Base-by-base conservation (phyloP, 2,329 filamentous ascomycete species). In the Neofusicoccum kwambonambiense region DNA sequence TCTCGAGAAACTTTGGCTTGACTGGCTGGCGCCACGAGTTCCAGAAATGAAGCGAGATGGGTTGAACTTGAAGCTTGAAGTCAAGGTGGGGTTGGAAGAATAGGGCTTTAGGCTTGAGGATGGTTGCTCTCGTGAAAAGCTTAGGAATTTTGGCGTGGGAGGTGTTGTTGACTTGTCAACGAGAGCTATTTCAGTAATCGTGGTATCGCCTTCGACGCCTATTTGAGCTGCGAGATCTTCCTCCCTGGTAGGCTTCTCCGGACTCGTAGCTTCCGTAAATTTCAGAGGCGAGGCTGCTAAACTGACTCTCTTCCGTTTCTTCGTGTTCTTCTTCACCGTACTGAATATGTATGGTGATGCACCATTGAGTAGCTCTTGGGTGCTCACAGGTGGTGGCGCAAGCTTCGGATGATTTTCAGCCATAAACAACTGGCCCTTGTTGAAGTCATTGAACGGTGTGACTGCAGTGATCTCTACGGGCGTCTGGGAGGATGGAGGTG, bases 361-460 rank as follows among this genome's bases (percentile, higher is more conserved):
- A 68, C 74, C 77, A 31, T 75, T 73, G 52, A 82, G 75, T 8
- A 83, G 69, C 15, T 79, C 78, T 63, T 83, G 81, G 2, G 81
- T 83, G 64, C 77, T 80, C 37, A 79, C 69, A 9, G 69, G 67
- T 62, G 34, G 13, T 19, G 72, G 57, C 71, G 39, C 8, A 67
- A 68, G 50, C 70, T 70, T 60, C 34, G 56, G n/a, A 17, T 52
- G 19, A 45, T 52, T 72, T 69, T 13, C 68, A 70, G 15, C 70
- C 6, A 66, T 17, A 62, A 64, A 44, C 44, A 65, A 3, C 70
- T 67, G 45, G 8, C 52, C 51, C 51, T 68, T 69, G 15, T 64
- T 66, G 51, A 69, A 66, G 17, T 47, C 42, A n/a, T 64, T 52
- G 57, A 68, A 68, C 11, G 68, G 68, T 9, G 66, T 68, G 19